A percentile compares a stretch with the other conserved stretches of the same genome.
phyloP scores from a whole-genome alignment of 768 basidiomycete species.

The Tylopilus plumbeoviolaceoides region DNA sequence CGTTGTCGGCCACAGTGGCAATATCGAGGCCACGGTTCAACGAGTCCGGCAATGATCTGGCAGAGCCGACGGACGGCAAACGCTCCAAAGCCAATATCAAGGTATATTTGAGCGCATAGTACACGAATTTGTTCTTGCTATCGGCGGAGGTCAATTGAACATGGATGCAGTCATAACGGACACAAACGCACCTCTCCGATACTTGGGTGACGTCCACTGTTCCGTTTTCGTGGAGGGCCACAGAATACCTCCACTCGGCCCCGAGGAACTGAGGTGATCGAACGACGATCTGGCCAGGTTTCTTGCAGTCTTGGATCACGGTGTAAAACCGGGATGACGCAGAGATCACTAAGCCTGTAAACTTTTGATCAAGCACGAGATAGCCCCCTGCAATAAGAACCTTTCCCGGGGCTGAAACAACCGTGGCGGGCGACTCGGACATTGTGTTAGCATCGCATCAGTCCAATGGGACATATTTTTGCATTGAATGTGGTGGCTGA shows the following conservation, averaged over 20 bases:
- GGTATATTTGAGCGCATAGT: slow-evolving; percentile 80
- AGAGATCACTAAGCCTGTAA: slow-evolving; percentile 84
- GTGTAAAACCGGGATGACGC: slow-evolving; percentile 95
- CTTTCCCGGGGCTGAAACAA: slow-evolving; percentile 92
- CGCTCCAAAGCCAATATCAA: slow-evolving; percentile 62
- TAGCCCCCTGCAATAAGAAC: slow-evolving; percentile 95
- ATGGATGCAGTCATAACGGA: background rate
- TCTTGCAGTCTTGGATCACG: slow-evolving; percentile 43
- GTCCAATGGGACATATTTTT: background rate
- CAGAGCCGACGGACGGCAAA: slow-evolving; percentile 21
- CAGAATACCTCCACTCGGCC: slow-evolving; percentile 71
- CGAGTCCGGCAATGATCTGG: slow-evolving; percentile 34
- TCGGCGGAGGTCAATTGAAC: slow-evolving; percentile 17
- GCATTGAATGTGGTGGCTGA: slow-evolving; percentile 17
- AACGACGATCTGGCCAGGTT: slow-evolving; percentile 54
- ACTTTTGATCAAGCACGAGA: slow-evolving; percentile 86
- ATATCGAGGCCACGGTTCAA: slow-evolving; percentile 65
- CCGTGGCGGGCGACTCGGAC: slow-evolving; percentile 52
- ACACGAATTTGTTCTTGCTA: slow-evolving; percentile 87
- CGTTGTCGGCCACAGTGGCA: slow-evolving; percentile 88
- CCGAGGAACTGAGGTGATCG: slow-evolving; percentile 88
- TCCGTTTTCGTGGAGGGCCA: slow-evolving; percentile 36
- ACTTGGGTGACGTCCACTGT: slow-evolving; percentile 21
- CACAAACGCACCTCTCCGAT: slow-evolving; percentile 21
- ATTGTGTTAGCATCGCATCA: slow-evolving; percentile 27